These are phyloP conservation scores for Saururus chinensis DNA, from an alignment of 164 flowering plant genomes.

Conservation along the genomic window DNA sequence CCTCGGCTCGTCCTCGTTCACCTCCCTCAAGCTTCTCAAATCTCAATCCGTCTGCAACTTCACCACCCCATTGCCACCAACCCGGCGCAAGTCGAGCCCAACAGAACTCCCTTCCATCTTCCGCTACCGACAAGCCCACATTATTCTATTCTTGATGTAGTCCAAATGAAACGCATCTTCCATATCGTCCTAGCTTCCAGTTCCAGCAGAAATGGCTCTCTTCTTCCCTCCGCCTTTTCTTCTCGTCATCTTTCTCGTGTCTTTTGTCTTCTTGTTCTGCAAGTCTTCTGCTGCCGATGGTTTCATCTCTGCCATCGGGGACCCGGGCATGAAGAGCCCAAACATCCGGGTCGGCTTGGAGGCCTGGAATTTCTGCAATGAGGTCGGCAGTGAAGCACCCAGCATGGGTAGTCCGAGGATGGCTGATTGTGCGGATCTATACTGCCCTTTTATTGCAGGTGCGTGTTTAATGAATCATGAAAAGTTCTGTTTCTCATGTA, in stretches of 20 bases:
- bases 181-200: too few relatives aligned
- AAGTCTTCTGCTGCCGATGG: neutral
- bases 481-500: neutral
- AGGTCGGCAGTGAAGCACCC: slow-evolving; percentile 42
- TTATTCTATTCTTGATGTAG: too few relatives aligned
- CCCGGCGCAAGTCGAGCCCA: too few relatives aligned
- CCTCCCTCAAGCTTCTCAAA: too few relatives aligned
- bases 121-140: too few relatives aligned
- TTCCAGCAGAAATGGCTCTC: neutral
- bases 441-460: slow-evolving; percentile 19
- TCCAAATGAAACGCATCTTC: too few relatives aligned
- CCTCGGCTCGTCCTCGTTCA: too few relatives aligned
- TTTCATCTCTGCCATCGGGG: slow-evolving; percentile 39
- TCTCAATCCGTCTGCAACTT: too few relatives aligned
- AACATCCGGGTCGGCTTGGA: slow-evolving; percentile 40
- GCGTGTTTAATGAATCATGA: neutral
- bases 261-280: neutral
- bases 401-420: slow-evolving; percentile 42
- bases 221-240: neutral
- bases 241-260: neutral
- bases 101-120: too few relatives aligned
- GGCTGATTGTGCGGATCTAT: slow-evolving; percentile 43
- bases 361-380: slow-evolving; percentile 59
- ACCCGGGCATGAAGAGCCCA: slow-evolving; percentile 40
- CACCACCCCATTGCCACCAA: too few relatives aligned